A percentile compares a stretch with the other conserved stretches of the same genome.
Conservation (phyloP, 192 early-diverging fungal genomes). For the Coemansia sp. region DNA sequence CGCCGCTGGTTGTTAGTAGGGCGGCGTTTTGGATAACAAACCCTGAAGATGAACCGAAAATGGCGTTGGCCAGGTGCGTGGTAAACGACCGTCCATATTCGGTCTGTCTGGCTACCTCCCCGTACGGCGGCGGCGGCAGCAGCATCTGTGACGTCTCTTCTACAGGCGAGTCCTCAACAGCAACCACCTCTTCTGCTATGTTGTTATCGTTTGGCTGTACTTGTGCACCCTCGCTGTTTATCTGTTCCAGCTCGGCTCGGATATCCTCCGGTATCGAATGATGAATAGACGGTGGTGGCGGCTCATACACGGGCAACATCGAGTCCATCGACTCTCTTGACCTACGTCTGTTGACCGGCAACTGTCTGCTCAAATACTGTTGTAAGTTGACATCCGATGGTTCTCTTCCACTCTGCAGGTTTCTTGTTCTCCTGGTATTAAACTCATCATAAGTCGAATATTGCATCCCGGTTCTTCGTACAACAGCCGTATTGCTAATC, state of each 20-base stretch:
- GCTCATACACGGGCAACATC: slow-evolving; percentile 34
- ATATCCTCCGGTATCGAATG: slow-evolving; percentile 14
- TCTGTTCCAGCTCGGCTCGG: slow-evolving; percentile 2
- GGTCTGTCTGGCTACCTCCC: neutral
- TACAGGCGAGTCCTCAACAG: no score
- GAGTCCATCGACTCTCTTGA: slow-evolving; percentile 37
- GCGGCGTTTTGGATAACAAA: neutral
- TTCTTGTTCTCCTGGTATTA: slow-evolving; percentile 1
- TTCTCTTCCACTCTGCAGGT: neutral
- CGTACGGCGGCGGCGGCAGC: slow-evolving; percentile 3
- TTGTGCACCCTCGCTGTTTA: neutral
- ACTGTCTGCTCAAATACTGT: neutral
- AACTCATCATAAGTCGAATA: slow-evolving; percentile 14
- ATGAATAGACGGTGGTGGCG: slow-evolving; percentile 25
- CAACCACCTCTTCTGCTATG: neutral
- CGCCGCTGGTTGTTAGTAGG: neutral
- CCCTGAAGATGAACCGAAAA: neutral
- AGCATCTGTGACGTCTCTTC: neutral
- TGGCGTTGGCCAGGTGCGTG: neutral
- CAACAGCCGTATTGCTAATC: slow-evolving; percentile 8
- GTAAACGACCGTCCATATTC: slow-evolving; percentile 7
- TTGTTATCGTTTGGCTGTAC: neutral
- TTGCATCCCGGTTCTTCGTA: neutral
- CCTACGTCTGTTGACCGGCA: neutral
- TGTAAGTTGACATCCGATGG: neutral